Conservation (phyloP, 352 stramenopile species). For the Phytophthora colocasiae region DNA sequence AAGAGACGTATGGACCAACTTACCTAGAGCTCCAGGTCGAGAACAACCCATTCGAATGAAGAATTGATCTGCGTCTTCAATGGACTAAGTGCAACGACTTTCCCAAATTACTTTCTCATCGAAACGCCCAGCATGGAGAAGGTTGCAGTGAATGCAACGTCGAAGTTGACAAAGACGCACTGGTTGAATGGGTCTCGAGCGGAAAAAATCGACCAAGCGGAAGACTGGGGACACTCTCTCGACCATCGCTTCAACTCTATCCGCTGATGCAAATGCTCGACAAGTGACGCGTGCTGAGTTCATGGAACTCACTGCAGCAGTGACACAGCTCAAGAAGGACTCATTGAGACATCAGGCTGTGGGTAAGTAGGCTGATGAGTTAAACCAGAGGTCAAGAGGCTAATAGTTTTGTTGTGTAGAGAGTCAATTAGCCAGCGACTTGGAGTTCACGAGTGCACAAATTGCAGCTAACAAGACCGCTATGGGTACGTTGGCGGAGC, state of each 20-base stretch:
- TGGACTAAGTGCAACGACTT: not conserved
- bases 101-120: constrained; percentile 13
- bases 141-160: constrained; percentile 5
- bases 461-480: constrained; percentile 54
- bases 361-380: constrained; percentile 24
- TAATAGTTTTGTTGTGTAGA: constrained; percentile 30
- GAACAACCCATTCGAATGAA: constrained; percentile 52
- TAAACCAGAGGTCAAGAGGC: not conserved
- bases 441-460: constrained; percentile 56
- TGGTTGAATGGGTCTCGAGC: constrained; percentile 18
- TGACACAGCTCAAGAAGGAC: constrained; percentile 63
- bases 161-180: constrained; percentile 8
- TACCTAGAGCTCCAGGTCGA: constrained; percentile 52
- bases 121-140: constrained; percentile 26
- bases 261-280: constrained; percentile 47
- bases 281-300: constrained; percentile 66
- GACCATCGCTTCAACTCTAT: constrained; percentile 30
- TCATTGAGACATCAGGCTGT: constrained; percentile 43
- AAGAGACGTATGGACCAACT: constrained; percentile 4
- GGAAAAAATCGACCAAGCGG: constrained; percentile 28
- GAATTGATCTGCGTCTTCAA: constrained; percentile 6
- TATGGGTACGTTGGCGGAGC: constrained; percentile 51
- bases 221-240: constrained; percentile 18
- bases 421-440: constrained; percentile 54
- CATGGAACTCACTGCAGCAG: constrained; percentile 53